Evolutionary conservation across 2,329 filamentous ascomycete genomes (phyloP).

Genomic region (Akanthomyces lecanii): DNA sequence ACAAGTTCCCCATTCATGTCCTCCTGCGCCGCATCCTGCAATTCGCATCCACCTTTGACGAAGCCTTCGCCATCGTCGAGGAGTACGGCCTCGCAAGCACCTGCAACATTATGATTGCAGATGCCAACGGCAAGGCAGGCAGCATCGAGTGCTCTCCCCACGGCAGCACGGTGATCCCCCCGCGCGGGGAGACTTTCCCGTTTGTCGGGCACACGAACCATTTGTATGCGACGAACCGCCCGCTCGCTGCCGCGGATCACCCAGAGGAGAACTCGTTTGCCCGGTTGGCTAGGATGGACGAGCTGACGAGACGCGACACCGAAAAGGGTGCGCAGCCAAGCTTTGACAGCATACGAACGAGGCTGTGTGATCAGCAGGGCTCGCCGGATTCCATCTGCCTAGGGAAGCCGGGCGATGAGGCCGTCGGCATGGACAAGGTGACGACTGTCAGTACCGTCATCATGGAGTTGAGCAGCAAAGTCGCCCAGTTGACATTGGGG

Average conservation of each 20-base stretch:
- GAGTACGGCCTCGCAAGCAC: slow-evolving; percentile 1
- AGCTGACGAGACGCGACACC: not conserved
- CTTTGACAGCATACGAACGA: not conserved
- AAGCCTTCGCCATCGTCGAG: not conserved
- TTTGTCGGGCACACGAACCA: slow-evolving; percentile 3
- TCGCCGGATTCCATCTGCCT: not conserved
- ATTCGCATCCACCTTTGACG: slow-evolving; percentile 4
- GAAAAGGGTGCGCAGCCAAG: not conserved
- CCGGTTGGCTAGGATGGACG: not conserved
- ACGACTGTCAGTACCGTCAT: not conserved
- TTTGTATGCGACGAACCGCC: not conserved
- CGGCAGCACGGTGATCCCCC: not conserved
- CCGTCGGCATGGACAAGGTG: not conserved
- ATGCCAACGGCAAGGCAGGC: not conserved
- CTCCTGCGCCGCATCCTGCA: slow-evolving; percentile 3
- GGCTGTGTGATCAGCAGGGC: not conserved
- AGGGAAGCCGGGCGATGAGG: not conserved
- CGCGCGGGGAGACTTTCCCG: not conserved
- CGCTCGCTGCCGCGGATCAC: not conserved
- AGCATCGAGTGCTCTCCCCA: slow-evolving; percentile 5
- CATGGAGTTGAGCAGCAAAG: not conserved
- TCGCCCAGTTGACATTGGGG: slow-evolving; percentile 2
- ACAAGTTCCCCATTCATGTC: slow-evolving; percentile 4
- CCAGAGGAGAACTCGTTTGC: slow-evolving; percentile 1
- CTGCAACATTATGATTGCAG: not conserved